Percentiles rank a stretch among this genome's conserved stretches.
Conservation (phyloP, 345 rosid species). For the Citrus hindsii region DNA sequence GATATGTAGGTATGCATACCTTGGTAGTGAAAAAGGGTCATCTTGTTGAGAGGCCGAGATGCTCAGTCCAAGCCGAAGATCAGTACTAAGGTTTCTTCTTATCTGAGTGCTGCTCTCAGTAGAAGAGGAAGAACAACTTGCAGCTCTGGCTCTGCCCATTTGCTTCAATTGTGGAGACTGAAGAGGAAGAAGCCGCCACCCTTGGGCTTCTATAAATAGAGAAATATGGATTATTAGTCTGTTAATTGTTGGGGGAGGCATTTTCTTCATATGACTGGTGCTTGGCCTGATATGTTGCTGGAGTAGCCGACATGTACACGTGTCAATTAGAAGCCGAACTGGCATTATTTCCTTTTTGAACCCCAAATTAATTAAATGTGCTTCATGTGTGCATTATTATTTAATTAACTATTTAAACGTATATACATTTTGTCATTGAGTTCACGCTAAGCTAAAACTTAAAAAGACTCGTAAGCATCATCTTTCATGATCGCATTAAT, state of each 20-base stretch:
- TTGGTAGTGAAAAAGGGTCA: constrained; percentile 22
- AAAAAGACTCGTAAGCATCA: not conserved
- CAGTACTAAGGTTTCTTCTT: constrained; percentile 51
- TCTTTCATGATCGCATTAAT: not conserved
- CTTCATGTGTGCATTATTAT: constrained; percentile 16
- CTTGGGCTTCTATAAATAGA: constrained; percentile 30
- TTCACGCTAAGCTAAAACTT: not conserved
- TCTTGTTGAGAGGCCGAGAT: constrained; percentile 33
- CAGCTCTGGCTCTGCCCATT: constrained; percentile 65
- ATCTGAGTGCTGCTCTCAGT: constrained; percentile 44
- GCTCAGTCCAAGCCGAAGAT: constrained; percentile 79
- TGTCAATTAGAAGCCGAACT: constrained; percentile 32
- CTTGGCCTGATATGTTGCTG: constrained; percentile 39
- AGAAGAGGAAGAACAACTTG: constrained; percentile 58
- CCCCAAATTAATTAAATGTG: constrained; percentile 6
- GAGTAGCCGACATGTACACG: constrained; percentile 62
- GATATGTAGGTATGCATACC: constrained; percentile 7
- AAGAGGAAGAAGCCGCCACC: constrained; percentile 62
- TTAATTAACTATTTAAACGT: not conserved
- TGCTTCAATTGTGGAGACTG: not conserved
- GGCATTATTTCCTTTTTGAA: constrained; percentile 23
- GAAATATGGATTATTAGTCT: constrained; percentile 4
- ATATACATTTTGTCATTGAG: not conserved
- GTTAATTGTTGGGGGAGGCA: not conserved
- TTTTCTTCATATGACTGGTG: constrained; percentile 5